Conservation (phyloP, 225 moss, liverwort and hornwort genomes). For the Bryum argenteum region DNA sequence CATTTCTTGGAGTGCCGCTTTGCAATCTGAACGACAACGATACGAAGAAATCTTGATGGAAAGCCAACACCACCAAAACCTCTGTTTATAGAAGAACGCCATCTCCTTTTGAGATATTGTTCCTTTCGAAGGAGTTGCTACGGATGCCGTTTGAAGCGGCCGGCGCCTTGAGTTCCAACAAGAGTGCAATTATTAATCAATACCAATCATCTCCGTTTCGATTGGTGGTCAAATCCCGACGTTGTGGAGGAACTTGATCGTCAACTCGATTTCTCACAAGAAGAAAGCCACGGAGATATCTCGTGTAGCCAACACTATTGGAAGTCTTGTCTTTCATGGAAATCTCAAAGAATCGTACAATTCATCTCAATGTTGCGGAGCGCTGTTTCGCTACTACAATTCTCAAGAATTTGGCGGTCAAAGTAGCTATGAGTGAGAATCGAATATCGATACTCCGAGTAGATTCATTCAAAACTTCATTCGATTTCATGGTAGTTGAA, state of each 20-base stretch:
- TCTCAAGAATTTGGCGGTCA: background rate
- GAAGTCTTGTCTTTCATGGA: background rate
- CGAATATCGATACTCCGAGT: too few species aligned
- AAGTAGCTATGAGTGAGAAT: too few species aligned
- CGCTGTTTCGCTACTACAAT: background rate
- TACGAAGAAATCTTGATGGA: background rate
- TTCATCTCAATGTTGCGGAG: background rate
- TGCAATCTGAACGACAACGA: background rate
- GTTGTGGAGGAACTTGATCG: background rate
- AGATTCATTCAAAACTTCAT: too few species aligned
- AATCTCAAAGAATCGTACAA: background rate
- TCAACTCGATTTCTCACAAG: too few species aligned
- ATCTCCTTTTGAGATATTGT: background rate
- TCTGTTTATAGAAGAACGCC: background rate
- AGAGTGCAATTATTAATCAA: background rate
- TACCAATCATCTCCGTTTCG: background rate
- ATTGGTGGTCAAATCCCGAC: background rate
- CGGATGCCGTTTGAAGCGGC: background rate
- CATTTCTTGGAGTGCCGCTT: background rate
- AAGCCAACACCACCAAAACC: background rate
- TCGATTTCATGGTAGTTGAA: too few species aligned
- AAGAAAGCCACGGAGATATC: too few species aligned
- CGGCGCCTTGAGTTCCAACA: background rate
- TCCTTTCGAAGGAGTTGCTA: background rate
- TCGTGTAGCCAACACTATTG: too few species aligned